These are phyloP conservation scores for Spinellus fusiger DNA, from an alignment of 192 early-diverging fungal genomes.

Conservation along the genomic window DNA sequence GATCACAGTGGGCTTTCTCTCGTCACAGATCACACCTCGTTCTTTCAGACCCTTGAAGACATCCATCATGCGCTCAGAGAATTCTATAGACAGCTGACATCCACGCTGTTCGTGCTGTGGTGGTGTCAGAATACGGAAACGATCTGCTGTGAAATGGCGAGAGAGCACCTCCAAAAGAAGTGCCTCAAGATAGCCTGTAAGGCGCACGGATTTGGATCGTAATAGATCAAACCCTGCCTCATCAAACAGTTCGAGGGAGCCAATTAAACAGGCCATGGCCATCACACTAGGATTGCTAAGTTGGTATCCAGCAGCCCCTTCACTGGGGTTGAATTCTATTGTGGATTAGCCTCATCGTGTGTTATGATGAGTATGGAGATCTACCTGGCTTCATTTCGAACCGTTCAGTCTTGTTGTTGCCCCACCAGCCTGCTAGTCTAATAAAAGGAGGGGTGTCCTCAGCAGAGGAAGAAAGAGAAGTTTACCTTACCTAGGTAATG, in stretches of 20 bases:
- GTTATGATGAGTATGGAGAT: neutral
- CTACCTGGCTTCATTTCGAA: constrained; percentile 83
- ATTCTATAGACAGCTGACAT: constrained; percentile 76
- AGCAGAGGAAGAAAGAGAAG: neutral
- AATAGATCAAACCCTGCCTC: constrained; percentile 63
- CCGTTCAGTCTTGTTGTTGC: constrained; percentile 71
- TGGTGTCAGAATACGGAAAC: constrained; percentile 76
- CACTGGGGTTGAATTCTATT: constrained; percentile 63
- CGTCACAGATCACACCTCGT: constrained; percentile 77
- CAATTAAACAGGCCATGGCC: constrained; percentile 64
- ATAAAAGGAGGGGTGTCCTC: neutral
- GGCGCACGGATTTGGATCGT: constrained; percentile 64
- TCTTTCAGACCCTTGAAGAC: constrained; percentile 58
- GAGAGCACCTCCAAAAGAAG: constrained; percentile 49
- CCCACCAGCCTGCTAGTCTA: constrained; percentile 75
- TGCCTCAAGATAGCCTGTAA: constrained; percentile 83
- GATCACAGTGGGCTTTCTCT: constrained; percentile 87
- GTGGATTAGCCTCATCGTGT: neutral
- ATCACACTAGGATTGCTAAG: constrained; percentile 86
- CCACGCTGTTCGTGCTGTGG: constrained; percentile 68
- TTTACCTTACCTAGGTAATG: constrained; percentile 45
- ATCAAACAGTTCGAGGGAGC: constrained; percentile 74
- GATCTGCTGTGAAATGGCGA: constrained; percentile 9
- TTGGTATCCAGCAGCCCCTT: constrained; percentile 80
- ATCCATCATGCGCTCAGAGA: constrained; percentile 51